Evolutionary conservation across 306 rosid genomes (phyloP), one percentile per base, ranked within the genome.

Genomic region (Citrullus colocynthis): DNA sequence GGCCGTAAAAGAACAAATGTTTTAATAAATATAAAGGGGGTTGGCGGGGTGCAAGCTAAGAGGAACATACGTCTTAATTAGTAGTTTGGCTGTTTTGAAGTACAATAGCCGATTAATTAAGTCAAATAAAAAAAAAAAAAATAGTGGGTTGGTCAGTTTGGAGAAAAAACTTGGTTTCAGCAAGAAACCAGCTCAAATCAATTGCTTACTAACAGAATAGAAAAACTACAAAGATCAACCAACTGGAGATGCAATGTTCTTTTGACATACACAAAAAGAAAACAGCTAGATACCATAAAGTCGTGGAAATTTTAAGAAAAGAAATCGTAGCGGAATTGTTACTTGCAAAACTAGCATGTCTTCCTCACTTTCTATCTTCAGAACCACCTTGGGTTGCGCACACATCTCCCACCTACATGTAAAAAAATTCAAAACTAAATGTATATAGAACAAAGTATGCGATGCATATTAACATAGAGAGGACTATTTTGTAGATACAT

Each of bases 351-450:
- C 85, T 62, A 95, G 86, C 95, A 95, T 90, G 80, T 92, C 96
- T 79, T 89, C 93, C 89, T 95, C 98, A 61, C 91, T 85, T 82
- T 95, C 98, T 62, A 90, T 91, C 86, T 95, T 95, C 55, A 95
- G 87, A 71, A 95, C 98, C 69, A 95, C 97, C 88, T 95, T 95
- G 13, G 98, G 98, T 78, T 95, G 98, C 0, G 91, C 97, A 44
- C 92, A 90, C 97, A 88, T 90, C 91, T 95, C 98, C 98, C 95
- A 94, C 84, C 98, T 95, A 88, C 84, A 79, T 52, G 83, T 83
- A 41, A 34, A 82, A 16, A 67, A 52, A 28, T 62, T 67, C 36
- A 52, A 17, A 77, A 24, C 28, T 24, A 73, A 5, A 51, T 45
- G 58, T 39, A 20, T 55, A 51, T 10, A 30, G 5, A 64, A 54